These are phyloP conservation scores for Paradendryphiella salina DNA, from an alignment of 2,329 filamentous ascomycete species.

Conservation along the genomic window DNA sequence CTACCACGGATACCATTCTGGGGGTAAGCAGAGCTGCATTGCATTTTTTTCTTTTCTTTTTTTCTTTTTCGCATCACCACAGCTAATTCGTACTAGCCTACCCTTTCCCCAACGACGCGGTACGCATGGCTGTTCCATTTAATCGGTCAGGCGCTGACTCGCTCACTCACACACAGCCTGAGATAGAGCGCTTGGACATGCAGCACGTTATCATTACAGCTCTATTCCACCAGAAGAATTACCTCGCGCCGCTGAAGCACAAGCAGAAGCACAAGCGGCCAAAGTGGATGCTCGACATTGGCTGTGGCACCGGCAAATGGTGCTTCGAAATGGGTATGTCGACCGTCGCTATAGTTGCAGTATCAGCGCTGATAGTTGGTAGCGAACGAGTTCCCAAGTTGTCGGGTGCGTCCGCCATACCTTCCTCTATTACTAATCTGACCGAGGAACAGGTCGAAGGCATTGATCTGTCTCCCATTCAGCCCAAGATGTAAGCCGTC, in stretches of 20 bases:
- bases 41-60: no score
- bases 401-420: conserved; percentile 31
- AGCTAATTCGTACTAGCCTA: conserved; percentile 43
- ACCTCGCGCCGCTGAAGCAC: conserved; percentile 43
- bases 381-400: conserved; percentile 43
- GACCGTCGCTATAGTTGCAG: neutral
- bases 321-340: conserved; percentile 49
- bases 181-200: conserved; percentile 46
- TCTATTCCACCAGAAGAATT: conserved; percentile 41
- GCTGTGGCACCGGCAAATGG: conserved; percentile 50
- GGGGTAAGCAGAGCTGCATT: conserved; percentile 36
- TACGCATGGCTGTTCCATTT: conserved; percentile 20
- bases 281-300: conserved; percentile 48
- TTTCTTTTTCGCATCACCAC: neutral
- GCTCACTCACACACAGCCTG: conserved; percentile 28
- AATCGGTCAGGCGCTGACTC: conserved; percentile 18
- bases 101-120: conserved; percentile 46
- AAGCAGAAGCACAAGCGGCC: conserved; percentile 29
- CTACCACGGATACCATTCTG: conserved; percentile 47
- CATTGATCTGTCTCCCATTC: conserved; percentile 50
- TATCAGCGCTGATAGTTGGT: conserved; percentile 22
- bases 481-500: conserved; percentile 40
- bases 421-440: conserved; percentile 10
- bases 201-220: conserved; percentile 47
- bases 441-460: conserved; percentile 44